Evolutionary conservation across 768 basidiomycete genomes (phyloP).

Genomic region (Rossbeevera mucosa): DNA sequence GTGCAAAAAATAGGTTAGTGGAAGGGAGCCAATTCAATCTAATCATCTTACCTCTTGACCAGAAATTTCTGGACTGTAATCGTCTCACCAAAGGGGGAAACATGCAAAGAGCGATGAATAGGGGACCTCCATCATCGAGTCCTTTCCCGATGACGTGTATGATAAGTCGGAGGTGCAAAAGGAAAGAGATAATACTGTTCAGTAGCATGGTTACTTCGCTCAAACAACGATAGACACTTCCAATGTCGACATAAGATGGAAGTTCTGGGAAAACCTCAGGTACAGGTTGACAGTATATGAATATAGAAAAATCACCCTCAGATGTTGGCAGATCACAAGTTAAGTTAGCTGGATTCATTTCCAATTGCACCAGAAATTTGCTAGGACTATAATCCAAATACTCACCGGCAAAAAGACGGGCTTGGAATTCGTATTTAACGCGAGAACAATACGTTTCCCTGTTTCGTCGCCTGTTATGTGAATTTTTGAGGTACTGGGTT

Average conservation of each 20-base stretch:
- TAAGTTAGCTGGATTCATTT: conserved; percentile 10
- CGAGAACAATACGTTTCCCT: conserved; percentile 10
- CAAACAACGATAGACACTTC: conserved; percentile 8
- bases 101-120: conserved; percentile 18
- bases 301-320: conserved; percentile 12
- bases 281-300: not conserved
- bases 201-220: conserved; percentile 5
- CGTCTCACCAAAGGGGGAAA: conserved; percentile 8
- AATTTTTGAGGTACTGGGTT: not conserved
- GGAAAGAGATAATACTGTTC: conserved; percentile 9
- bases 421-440: conserved; percentile 20
- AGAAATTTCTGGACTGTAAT: conserved; percentile 6
- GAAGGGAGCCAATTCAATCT: not conserved
- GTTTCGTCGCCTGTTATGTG: conserved; percentile 4
- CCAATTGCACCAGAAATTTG: not conserved
- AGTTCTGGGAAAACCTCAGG: conserved; percentile 5
- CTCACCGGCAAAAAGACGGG: conserved; percentile 18
- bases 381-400: not conserved
- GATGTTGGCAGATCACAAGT: conserved; percentile 19
- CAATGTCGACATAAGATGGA: not conserved
- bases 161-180: conserved; percentile 23
- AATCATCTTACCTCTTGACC: conserved; percentile 19
- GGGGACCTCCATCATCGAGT: conserved; percentile 16
- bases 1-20: not conserved
- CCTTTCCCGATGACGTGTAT: conserved; percentile 14